Evolutionary conservation across 2,329 filamentous ascomycete species (phyloP).

Genomic region (Fusarium udum): DNA sequence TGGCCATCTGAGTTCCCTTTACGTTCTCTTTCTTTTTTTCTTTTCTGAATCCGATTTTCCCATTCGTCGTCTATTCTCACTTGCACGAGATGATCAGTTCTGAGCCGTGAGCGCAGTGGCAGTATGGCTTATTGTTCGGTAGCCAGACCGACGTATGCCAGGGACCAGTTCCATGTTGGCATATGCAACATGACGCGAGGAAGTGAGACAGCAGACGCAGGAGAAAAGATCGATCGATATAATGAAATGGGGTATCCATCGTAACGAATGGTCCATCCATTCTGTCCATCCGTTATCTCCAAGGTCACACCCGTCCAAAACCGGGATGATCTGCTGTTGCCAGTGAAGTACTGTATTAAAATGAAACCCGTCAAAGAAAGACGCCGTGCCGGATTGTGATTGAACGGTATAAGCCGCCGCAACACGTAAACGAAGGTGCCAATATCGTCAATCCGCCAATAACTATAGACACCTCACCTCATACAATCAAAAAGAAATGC

Average conservation of each 20-base stretch:
- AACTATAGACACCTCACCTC: constrained; percentile 21
- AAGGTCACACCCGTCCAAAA: constrained; percentile 33
- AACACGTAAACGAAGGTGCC: constrained; percentile 30
- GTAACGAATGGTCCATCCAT: constrained; percentile 56
- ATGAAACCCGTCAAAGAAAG: constrained; percentile 31
- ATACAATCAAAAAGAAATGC: constrained; percentile 12
- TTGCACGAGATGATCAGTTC: constrained; percentile 15
- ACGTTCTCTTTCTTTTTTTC: constrained; percentile 22
- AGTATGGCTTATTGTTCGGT: constrained; percentile 32
- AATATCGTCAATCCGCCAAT: constrained; percentile 22
- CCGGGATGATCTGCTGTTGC: constrained; percentile 49
- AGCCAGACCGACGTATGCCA: constrained; percentile 41
- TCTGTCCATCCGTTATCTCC: constrained; percentile 52
- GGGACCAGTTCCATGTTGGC: constrained; percentile 19
- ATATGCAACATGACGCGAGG: constrained; percentile 31
- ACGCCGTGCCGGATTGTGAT: background rate
- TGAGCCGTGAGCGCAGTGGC: background rate
- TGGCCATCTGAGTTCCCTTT: constrained; percentile 32
- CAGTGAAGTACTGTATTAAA: constrained; percentile 52
- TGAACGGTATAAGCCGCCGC: background rate
- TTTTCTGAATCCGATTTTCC: constrained; percentile 22
- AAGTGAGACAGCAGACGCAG: constrained; percentile 34
- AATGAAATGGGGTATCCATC: constrained; percentile 55
- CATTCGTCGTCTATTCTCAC: constrained; percentile 17
- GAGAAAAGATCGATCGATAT: constrained; percentile 36